Base-by-base conservation (phyloP, 164 flowering plant genomes). In the Stephania japonica region DNA sequence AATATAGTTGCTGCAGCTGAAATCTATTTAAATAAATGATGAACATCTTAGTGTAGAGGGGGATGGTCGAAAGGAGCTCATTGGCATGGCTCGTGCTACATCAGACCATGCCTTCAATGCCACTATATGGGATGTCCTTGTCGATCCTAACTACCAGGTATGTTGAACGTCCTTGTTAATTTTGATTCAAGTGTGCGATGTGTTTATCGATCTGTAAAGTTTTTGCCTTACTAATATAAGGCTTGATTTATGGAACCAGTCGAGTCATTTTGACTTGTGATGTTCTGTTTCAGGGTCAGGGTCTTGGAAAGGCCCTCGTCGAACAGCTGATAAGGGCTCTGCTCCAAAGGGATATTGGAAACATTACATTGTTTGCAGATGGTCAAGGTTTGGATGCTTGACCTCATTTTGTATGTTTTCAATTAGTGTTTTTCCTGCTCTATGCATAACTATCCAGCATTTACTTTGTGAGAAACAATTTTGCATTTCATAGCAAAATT, bases 31-130 rank as follows among this genome's bases (percentile, higher is more conserved):
- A 81, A 70, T 72, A 75, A 80, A 80, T 84, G 81, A 86, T 86
- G 84, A 85, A 84, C 86, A 84, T 85, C 88, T 88, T 90, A 87
- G 83, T 85, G 87, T 89, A 90, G 97, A 87, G 78, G 92, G 81
- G 72, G 75, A 69, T 86, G 89, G 79, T 62, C 78, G 82, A 77
- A 92, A 77, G 88, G 89, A 78, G 84, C 91, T 94, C 44, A 92
- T 94, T 80, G 99, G 97, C 75, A 86, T 94, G 92, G 99, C 97
- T 71, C 99, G 96, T 75, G 97, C 97, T 67, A 94, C 99, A 70
- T 94, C 97, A 44, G 99, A 94, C 85, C 97, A 94, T 81, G 97
- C 90, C 68, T 94, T 94, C 85, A 94, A 92, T 86, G 99, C 99
- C 69, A 94, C 99, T 63, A 92, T 94, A 59, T 92, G 99, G 99